Percentiles rank a stretch among this genome's conserved stretches.
phyloP scores from a whole-genome alignment of 306 rosid genomes.

The Castanopsis chinensis region DNA sequence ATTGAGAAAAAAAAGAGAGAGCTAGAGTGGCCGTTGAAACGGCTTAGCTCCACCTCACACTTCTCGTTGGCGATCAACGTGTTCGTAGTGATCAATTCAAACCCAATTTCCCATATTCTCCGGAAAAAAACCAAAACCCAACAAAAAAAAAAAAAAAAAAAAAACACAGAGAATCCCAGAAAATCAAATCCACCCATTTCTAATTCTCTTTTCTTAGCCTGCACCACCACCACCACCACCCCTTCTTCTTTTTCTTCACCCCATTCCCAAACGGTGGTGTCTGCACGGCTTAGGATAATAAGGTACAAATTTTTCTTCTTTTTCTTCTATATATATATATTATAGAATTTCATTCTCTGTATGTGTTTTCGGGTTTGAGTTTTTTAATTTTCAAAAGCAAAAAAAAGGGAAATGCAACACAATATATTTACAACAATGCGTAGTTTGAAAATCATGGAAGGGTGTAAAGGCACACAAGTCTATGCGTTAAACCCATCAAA shows the following conservation, averaged over 20 bases:
- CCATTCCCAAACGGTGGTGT: slow-evolving; percentile 25
- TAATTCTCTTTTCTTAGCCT: slow-evolving; percentile 9
- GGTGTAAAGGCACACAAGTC: slow-evolving; percentile 75
- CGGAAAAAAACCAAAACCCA: slow-evolving; percentile 3
- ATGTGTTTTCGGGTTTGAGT: neutral
- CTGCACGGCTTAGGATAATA: slow-evolving; percentile 6
- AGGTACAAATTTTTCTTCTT: neutral
- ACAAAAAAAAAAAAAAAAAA: neutral
- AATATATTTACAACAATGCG: slow-evolving; percentile 72
- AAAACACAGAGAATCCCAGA: neutral
- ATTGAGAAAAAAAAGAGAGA: neutral
- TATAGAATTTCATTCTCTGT: neutral
- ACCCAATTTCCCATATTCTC: slow-evolving; percentile 17
- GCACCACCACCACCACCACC: slow-evolving; percentile 24
- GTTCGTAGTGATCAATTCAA: neutral
- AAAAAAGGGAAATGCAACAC: slow-evolving; percentile 59
- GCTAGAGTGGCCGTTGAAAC: slow-evolving; percentile 41
- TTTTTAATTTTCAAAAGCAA: neutral
- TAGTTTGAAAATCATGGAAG: slow-evolving; percentile 77
- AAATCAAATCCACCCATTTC: slow-evolving; percentile 11
- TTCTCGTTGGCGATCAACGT: slow-evolving; percentile 33
- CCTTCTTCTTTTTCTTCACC: neutral
- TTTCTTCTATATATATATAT: too few relatives aligned
- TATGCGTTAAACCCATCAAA: slow-evolving; percentile 52
- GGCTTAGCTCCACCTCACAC: slow-evolving; percentile 37